phyloP scores from a whole-genome alignment of 192 early-diverging fungal species.

The Funneliformis mosseae region DNA sequence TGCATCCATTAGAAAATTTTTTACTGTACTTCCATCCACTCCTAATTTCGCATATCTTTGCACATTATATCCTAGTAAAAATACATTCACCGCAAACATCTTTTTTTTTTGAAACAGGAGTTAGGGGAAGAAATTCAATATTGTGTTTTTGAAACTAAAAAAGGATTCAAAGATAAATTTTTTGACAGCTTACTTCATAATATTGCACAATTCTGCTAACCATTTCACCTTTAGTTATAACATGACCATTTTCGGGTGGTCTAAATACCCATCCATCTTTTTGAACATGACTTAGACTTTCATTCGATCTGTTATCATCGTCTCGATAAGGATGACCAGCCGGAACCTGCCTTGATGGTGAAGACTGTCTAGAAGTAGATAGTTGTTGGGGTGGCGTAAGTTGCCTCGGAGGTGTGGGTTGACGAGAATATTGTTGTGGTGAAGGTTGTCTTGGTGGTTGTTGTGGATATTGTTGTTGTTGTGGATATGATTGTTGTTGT shows the following conservation, averaged over 20 bases:
- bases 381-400: neutral
- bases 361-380: no score
- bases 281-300: neutral
- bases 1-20: slow-evolving; percentile 15
- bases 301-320: neutral
- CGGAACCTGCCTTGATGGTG: neutral
- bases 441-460: neutral
- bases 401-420: neutral
- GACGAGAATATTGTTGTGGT: neutral
- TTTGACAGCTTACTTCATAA: slow-evolving; percentile 28
- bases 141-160: no score
- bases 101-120: neutral
- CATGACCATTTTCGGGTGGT: slow-evolving; percentile 27
- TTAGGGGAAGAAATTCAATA: neutral
- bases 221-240: slow-evolving; percentile 28
- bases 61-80: slow-evolving; percentile 31
- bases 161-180: neutral
- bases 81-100: slow-evolving; percentile 28
- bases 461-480: no score
- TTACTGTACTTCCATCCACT: neutral
- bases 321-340: neutral
- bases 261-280: slow-evolving; percentile 29
- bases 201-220: slow-evolving; percentile 26
- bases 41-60: neutral
- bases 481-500: neutral